Base-by-base conservation (phyloP, 495 filamentous ascomycete genomes). In the Chaetomidium leptoderma region DNA sequence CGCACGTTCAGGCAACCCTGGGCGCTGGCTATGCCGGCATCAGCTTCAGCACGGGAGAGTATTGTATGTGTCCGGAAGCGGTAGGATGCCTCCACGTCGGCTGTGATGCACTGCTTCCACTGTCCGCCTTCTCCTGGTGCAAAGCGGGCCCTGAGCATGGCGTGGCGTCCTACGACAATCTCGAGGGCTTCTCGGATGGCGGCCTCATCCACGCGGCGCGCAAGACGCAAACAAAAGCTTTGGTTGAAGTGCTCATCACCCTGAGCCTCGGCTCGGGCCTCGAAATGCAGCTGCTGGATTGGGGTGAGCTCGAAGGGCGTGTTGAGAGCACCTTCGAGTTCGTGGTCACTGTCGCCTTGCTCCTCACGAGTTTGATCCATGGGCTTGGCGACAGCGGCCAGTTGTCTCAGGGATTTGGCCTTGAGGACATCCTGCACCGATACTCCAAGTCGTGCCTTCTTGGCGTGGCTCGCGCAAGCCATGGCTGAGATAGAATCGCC, bases 401-500 rank as follows among this genome's bases (percentile, higher is more conserved):
- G 23, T 23, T 60, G 24, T 72, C 77, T 39, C 72, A 74, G 19
- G 7, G 59, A 61, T 64, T 81, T 55, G 73, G 79, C 58, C 66
- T 72, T 30, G 75, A 75, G 42, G 77, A 83, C 61, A 81, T 74
- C 63, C 74, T 57, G 62, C n/a, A 64, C 62, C 0, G 57, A 36
- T n/a, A 67, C 23, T 8, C 29, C 39, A 1, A 67, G 44, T 0
- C 47, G 30, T 8, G 49, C 57, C 42, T 62, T 62, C 54, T 67
- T 67, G 17, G 59, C 62, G n/a, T 64, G 56, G 40, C 56, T 61
- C 11, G 59, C 62, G 35, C 59, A 62, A 4, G 62, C 77, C 76
- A 88, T 87, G 0, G 84, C 85, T 8, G 79, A 74, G 49, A 88
- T 83, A 1, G 83, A 86, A 58, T 88, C 85, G 46, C 85, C 85